Evolutionary conservation across 2,329 filamentous ascomycete species (phyloP), one percentile per base, ranked within the genome.

Genomic region (Ceratocystis lukuohia): DNA sequence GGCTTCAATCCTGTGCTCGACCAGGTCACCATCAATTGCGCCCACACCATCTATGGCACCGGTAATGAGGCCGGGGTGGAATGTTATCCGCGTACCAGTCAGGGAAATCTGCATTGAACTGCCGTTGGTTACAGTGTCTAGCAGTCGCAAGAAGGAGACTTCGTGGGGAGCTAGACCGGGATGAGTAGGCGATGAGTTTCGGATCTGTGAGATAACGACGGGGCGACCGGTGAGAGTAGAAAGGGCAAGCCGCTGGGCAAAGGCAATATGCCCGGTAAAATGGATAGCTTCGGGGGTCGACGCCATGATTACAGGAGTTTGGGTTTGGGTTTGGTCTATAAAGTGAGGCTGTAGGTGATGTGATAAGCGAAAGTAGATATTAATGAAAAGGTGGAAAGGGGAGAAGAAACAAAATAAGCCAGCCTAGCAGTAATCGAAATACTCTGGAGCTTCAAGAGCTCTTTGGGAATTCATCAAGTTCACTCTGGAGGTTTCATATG

Each of bases 61-160:
- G 0, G 91, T 94, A 72, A 99, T 95, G 50, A 99, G 80, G 45
- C 94, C 94, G 0, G 94, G 94, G 70, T 89, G 88, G 77, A 95
- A 99, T 46, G 92, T 87, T 66, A 99, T 84, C 0, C 91, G 92
- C 0, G 94, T 97, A 74, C 94, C 94, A 1, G 91, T 96, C 78
- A 96, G 94, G 10, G 91, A 96, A 71, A 99, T 96, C 73, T 96
- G 92, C 78, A 97, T 91, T 66, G 88, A 86, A 67, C 89, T 89
- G 77, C 94, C 94, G 80, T 99, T 99, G 73, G 94, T 99, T 72
- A 99, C 82, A 71, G 90, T 84, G 76, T 97, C 94, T 73, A 99
- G 86, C 20, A 99, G 88, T 67, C 94, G 92, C 41, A 99, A 83
- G 76, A 99, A 93, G 61, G 94, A 97, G 72, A 97, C 87, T 77